These are phyloP conservation scores for Ceratobasidium sp. DNA, from an alignment of 1,284 basidiomycete genomes.

Conservation along the genomic window DNA sequence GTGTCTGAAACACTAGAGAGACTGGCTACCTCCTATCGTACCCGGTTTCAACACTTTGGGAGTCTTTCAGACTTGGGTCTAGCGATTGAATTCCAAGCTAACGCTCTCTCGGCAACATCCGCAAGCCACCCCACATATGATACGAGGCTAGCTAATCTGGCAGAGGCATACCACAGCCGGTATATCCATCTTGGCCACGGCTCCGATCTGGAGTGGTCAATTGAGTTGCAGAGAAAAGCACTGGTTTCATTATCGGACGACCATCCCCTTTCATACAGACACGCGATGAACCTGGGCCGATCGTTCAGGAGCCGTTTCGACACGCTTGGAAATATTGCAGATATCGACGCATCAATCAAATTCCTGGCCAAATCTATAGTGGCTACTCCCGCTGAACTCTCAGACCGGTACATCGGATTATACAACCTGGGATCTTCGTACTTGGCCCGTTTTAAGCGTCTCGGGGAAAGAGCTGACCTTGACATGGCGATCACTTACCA, in stretches of 20 bases:
- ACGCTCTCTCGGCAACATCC: background rate
- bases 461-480: background rate
- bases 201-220: background rate
- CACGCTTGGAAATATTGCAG: background rate
- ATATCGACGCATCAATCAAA: background rate
- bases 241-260: background rate
- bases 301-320: background rate
- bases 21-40: background rate
- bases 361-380: background rate
- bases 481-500: background rate
- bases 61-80: background rate
- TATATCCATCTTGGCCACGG: background rate
- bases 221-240: background rate
- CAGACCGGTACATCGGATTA: background rate
- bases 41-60: background rate
- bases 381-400: background rate
- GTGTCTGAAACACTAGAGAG: background rate
- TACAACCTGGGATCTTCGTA: background rate
- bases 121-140: background rate
- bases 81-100: background rate
- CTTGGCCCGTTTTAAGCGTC: background rate
- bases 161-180: background rate
- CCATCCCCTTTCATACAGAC: background rate
- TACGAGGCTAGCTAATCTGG: background rate
- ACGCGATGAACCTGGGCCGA: background rate